A percentile compares a stretch with the other conserved stretches of the same genome.
phyloP scores from a whole-genome alignment of 2,329 filamentous ascomycete species.

The Aulographum hederae region DNA sequence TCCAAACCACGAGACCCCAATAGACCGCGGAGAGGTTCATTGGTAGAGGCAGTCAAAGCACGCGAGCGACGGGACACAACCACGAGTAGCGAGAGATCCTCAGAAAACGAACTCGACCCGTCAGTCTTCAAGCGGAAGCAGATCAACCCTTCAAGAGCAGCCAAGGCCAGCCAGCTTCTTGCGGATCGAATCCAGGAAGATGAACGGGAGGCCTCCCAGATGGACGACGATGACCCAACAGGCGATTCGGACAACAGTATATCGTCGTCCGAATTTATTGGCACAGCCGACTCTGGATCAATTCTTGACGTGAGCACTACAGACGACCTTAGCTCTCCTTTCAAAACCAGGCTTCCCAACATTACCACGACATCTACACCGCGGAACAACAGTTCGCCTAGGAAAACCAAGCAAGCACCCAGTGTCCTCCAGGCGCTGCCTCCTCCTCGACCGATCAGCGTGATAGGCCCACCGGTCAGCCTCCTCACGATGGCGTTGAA shows the following conservation, averaged over 20 bases:
- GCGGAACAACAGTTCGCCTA: slow-evolving; percentile 35
- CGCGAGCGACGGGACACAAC: slow-evolving; percentile 55
- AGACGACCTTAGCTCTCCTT: slow-evolving; percentile 38
- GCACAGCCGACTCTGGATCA: slow-evolving; percentile 43
- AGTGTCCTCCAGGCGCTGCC: slow-evolving; percentile 47
- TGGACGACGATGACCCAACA: slow-evolving; percentile 16
- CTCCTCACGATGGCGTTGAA: slow-evolving; percentile 54
- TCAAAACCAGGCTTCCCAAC: slow-evolving; percentile 22
- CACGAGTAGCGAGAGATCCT: slow-evolving; percentile 69
- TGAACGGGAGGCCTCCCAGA: slow-evolving; percentile 13
- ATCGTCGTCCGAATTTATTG: slow-evolving; percentile 20
- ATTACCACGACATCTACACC: slow-evolving; percentile 24
- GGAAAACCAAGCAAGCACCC: slow-evolving; percentile 37
- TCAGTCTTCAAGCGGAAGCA: slow-evolving; percentile 45
- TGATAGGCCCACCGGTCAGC: slow-evolving; percentile 52
- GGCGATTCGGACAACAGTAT: slow-evolving; percentile 18
- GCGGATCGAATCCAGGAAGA: slow-evolving; percentile 35
- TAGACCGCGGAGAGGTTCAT: slow-evolving; percentile 45
- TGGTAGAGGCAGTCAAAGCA: slow-evolving; percentile 56
- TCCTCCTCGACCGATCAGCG: slow-evolving; percentile 54
- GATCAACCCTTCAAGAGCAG: slow-evolving; percentile 40
- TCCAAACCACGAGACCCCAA: slow-evolving; percentile 24
- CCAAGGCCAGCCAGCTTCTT: slow-evolving; percentile 34
- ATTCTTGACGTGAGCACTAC: slow-evolving; percentile 47
- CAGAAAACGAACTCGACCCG: slow-evolving; percentile 60